phyloP scores from a whole-genome alignment of 495 filamentous ascomycete species.

The Penicillium angulare region DNA sequence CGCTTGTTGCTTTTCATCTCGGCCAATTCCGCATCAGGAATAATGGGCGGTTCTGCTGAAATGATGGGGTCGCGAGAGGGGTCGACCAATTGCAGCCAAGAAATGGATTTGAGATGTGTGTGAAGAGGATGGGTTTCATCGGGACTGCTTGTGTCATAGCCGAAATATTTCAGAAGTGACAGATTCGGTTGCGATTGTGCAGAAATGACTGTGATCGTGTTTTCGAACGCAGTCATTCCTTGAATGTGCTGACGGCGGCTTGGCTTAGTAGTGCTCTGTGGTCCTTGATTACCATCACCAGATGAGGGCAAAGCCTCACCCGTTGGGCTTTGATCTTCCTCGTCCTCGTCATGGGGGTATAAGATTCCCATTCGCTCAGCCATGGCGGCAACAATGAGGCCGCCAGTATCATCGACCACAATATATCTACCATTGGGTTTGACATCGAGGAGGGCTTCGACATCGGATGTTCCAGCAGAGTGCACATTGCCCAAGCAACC shows the following conservation, averaged over 20 bases:
- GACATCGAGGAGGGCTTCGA: conserved; percentile 16
- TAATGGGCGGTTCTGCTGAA: conserved; percentile 51
- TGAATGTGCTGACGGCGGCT: conserved; percentile 23
- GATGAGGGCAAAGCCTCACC: background rate
- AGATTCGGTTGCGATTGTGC: conserved; percentile 88
- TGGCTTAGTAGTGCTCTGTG: conserved; percentile 1
- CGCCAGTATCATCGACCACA: conserved; percentile 86
- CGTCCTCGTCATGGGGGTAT: conserved; percentile 45
- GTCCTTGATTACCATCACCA: conserved; percentile 3
- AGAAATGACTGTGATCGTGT: conserved; percentile 87
- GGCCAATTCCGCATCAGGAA: conserved; percentile 54
- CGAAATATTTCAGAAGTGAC: conserved; percentile 80
- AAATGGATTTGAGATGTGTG: conserved; percentile 76
- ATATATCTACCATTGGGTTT: conserved; percentile 73
- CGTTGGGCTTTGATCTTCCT: conserved; percentile 2
- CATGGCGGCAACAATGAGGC: conserved; percentile 80
- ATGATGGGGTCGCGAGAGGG: conserved; percentile 72
- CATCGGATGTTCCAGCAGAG: conserved; percentile 36
- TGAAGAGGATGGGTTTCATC: conserved; percentile 72
- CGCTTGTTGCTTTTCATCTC: conserved; percentile 74
- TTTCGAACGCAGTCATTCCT: conserved; percentile 57
- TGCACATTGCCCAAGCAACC: conserved; percentile 65
- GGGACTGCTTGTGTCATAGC: conserved; percentile 69
- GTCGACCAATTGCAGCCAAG: conserved; percentile 84
- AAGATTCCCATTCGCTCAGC: conserved; percentile 91